phyloP scores from a whole-genome alignment of 2,329 filamentous ascomycete species.

The Chaetothyriales sp. region DNA sequence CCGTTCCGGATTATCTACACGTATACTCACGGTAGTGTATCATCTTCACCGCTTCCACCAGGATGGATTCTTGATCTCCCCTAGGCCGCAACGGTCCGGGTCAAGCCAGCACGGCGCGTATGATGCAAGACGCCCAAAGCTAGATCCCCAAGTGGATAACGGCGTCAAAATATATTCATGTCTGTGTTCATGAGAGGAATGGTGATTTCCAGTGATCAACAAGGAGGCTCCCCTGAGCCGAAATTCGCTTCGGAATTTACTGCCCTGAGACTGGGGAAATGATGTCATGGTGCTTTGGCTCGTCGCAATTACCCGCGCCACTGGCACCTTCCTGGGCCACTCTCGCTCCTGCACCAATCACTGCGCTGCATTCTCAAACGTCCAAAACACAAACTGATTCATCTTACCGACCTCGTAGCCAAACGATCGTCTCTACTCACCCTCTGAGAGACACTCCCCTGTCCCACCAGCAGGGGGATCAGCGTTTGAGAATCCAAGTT shows the following conservation, averaged over 20 bases:
- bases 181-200: too few species aligned
- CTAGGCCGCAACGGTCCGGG: too few species aligned
- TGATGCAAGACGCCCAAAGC: too few species aligned
- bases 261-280: not conserved
- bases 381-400: not conserved
- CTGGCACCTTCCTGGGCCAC: not conserved
- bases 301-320: not conserved
- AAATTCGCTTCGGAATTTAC: not conserved
- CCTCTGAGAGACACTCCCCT: not conserved
- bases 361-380: not conserved
- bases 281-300: not conserved
- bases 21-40: too few species aligned
- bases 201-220: not conserved
- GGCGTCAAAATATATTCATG: too few species aligned
- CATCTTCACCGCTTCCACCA: not conserved
- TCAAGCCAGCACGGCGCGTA: too few species aligned
- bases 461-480: not conserved
- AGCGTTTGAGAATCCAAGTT: not conserved
- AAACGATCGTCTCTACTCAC: not conserved
- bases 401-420: not conserved
- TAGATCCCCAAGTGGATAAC: too few species aligned
- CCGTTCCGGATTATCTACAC: too few species aligned
- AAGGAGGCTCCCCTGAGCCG: not conserved
- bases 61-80: not conserved
- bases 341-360: not conserved